Conservation (phyloP, 1,284 basidiomycete species). For the Stygiomarasmius scandens region DNA sequence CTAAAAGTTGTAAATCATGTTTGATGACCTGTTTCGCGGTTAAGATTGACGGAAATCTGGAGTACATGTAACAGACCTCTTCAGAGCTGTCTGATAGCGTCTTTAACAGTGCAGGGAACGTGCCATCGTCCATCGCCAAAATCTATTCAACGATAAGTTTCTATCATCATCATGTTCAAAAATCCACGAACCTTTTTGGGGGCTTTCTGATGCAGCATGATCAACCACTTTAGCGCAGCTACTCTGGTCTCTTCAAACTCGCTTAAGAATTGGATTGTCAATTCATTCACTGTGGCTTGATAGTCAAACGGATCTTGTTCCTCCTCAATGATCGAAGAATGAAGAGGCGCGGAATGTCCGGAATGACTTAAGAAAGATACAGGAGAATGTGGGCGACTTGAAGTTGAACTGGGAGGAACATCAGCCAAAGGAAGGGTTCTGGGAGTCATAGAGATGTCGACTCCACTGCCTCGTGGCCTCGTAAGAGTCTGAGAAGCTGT, state of each 20-base stretch:
- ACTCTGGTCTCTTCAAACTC: constrained; percentile 97
- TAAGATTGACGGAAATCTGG: constrained; percentile 1
- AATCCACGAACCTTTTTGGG: constrained; percentile 77
- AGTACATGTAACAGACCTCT: constrained; percentile 56
- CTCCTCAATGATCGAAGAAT: constrained; percentile 45
- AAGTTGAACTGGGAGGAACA: constrained; percentile 18
- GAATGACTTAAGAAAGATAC: constrained; percentile 45
- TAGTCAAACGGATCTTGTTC: constrained; percentile 90
- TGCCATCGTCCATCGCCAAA: constrained; percentile 94
- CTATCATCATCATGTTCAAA: background rate
- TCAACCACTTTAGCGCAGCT: constrained; percentile 95
- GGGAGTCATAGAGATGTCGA: constrained; percentile 31
- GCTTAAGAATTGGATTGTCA: constrained; percentile 93
- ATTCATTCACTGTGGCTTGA: constrained; percentile 86
- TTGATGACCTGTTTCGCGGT: constrained; percentile 76
- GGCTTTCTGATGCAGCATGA: constrained; percentile 98
- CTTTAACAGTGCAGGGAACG: constrained; percentile 93
- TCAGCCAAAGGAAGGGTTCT: constrained; percentile 24
- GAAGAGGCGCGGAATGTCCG: constrained; percentile 34
- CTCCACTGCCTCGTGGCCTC: constrained; percentile 32
- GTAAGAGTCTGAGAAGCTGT: constrained; percentile 25
- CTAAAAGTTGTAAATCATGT: constrained; percentile 92
- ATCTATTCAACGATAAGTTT: constrained; percentile 60
- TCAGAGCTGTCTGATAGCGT: constrained; percentile 96
- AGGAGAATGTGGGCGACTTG: constrained; percentile 62